These are phyloP conservation scores for Medicago arabica DNA, from an alignment of 306 rosid species.

Conservation along the genomic window DNA sequence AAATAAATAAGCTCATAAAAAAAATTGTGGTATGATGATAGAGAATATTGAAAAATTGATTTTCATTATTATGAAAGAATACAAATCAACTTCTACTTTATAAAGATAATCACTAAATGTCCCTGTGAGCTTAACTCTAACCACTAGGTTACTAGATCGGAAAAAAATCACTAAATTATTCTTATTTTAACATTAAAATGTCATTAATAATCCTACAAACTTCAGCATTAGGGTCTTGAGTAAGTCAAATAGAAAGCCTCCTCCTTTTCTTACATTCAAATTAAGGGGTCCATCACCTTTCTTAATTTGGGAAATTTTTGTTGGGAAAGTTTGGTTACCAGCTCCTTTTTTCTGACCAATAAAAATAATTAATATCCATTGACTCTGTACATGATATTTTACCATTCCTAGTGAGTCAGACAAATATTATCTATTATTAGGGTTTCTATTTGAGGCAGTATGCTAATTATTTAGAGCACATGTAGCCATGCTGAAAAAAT, in stretches of 20 bases:
- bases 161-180: no score
- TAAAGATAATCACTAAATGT: no score
- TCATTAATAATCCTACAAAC: slow-evolving; percentile 17
- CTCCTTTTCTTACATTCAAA: slow-evolving; percentile 38
- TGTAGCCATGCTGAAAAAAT: slow-evolving; percentile 34
- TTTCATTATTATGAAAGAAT: no score
- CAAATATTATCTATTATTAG: slow-evolving; percentile 23
- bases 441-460: slow-evolving; percentile 36
- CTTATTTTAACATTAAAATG: background rate
- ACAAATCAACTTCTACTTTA: background rate
- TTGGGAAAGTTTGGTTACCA: slow-evolving; percentile 92
- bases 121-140: no score
- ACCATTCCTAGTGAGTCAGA: slow-evolving; percentile 21
- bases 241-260: slow-evolving; percentile 61
- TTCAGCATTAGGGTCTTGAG: slow-evolving; percentile 47
- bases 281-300: slow-evolving; percentile 56
- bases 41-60: no score
- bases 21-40: no score
- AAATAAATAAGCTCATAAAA: no score
- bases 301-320: slow-evolving; percentile 52
- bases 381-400: slow-evolving; percentile 45
- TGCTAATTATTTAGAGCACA: slow-evolving; percentile 48
- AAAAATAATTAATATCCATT: slow-evolving; percentile 30
- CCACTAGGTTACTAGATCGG: no score
- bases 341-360: slow-evolving; percentile 85